These are phyloP conservation scores for Mycena crocata DNA, from an alignment of 768 basidiomycete genomes.

Conservation along the genomic window DNA sequence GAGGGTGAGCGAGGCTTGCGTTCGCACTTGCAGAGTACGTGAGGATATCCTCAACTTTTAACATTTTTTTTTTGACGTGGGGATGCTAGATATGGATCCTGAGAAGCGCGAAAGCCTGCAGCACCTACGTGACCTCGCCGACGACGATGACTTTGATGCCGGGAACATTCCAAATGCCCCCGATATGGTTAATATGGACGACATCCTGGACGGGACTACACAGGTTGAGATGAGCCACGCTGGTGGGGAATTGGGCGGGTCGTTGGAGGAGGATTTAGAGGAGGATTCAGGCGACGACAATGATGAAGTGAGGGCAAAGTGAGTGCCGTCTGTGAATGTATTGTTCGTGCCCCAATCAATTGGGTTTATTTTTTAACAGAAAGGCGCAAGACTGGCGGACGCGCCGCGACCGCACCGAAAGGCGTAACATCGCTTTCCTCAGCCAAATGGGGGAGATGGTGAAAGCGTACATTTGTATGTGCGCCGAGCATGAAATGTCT, in stretches of 20 bases:
- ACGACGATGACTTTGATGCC: background rate
- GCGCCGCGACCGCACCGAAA: background rate
- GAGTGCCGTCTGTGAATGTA: background rate
- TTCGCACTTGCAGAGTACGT: background rate
- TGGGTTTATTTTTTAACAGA: too few species aligned
- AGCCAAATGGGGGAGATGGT: background rate
- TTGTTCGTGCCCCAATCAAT: too few species aligned
- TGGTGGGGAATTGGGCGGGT: too few species aligned
- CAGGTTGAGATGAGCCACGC: background rate
- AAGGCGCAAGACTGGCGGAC: background rate
- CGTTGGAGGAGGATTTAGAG: background rate
- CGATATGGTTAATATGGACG: background rate
- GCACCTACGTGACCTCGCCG: background rate
- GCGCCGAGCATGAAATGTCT: background rate
- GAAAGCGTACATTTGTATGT: background rate
- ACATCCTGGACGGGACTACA: background rate
- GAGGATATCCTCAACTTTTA: too few species aligned
- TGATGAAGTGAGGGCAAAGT: background rate
- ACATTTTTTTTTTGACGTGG: too few species aligned
- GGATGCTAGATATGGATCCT: background rate
- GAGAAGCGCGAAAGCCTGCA: background rate
- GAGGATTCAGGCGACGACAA: background rate
- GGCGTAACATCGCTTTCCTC: background rate
- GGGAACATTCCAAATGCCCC: background rate
- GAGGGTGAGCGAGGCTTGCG: background rate